Conservation (phyloP, 2,329 filamentous ascomycete genomes). For the Hypoxylon sp. region DNA sequence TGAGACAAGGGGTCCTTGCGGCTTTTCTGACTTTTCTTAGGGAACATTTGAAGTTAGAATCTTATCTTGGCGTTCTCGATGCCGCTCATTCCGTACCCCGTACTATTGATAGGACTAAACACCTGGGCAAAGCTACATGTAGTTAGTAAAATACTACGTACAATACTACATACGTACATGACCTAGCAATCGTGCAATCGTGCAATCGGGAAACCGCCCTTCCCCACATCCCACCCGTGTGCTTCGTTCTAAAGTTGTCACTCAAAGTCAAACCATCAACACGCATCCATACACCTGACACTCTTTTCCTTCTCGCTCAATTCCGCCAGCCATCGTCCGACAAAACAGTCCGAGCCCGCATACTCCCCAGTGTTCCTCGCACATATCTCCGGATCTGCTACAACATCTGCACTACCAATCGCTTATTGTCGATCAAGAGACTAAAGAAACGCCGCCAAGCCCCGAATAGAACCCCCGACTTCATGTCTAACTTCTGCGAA, state of each 20-base stretch:
- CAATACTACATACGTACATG: background rate
- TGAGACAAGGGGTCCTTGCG: constrained; percentile 21
- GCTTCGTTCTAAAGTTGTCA: constrained; percentile 24
- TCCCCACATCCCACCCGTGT: constrained; percentile 43
- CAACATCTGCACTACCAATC: constrained; percentile 22
- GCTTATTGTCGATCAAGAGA: constrained; percentile 48
- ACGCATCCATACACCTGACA: constrained; percentile 6
- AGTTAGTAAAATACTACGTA: constrained; percentile 1
- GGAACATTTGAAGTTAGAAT: constrained; percentile 20
- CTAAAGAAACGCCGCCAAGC: constrained; percentile 44
- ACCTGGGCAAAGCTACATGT: background rate
- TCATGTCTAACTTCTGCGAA: constrained; percentile 28
- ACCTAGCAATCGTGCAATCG: background rate
- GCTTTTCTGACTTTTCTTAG: constrained; percentile 27
- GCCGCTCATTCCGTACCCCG: constrained; percentile 34
- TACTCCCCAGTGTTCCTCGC: background rate
- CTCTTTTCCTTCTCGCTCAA: constrained; percentile 7
- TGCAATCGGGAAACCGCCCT: constrained; percentile 26
- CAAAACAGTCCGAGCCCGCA: constrained; percentile 9
- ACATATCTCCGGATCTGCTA: constrained; percentile 26
- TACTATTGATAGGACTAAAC: constrained; percentile 2
- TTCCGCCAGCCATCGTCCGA: constrained; percentile 9
- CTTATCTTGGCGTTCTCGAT: constrained; percentile 43
- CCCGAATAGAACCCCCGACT: constrained; percentile 26
- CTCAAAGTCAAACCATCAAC: constrained; percentile 39